Base-by-base conservation (phyloP, 2,329 filamentous ascomycete species). In the Incumbomyces lentus region DNA sequence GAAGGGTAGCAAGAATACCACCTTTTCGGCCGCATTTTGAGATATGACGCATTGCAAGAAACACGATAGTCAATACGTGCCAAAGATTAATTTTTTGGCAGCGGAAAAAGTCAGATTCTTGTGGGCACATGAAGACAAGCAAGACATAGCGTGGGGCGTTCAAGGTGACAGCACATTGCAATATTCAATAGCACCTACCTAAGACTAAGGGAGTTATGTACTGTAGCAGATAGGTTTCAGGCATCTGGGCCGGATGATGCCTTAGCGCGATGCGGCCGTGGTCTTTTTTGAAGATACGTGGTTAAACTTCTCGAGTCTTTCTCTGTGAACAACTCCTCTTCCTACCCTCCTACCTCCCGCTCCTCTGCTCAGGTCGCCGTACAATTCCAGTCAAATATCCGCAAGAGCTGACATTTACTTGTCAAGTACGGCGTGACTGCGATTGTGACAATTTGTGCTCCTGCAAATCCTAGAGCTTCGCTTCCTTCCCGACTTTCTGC, bases 361-460 rank as follows among this genome's bases (percentile, higher is more conserved):
- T 54, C 49, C 50, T 51, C 45, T 44, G 50, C 54, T 55, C 49
- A 54, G 52, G 50, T 49, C 57, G 52, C 59, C 55, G 48, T 51
- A 54, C 57, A 52, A 53, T 58, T 55, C 19, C 52, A 50, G 49
- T 48, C 48, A 47, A 52, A 33, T 53, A 54, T 49, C 54, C 53
- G 55, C 55, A 58, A 57, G 62, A 63, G 67, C 68, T 70, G 68
- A 67, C 68, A 71, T 71, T 71, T 62, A 68, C 67, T 71, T 71
- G 68, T 70, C 68, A 66, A 70, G 68, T 67, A 66, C 58, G 55
- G 59, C 62, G 58, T 56, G 55, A 51, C 53, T 47, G 47, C 52
- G 60, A 57, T 58, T 62, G 58, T 59, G 58, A 58, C 58, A 59
- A 61, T 38, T 17, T 43, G 39, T 46, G 42, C 22, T 26, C 22